These are phyloP conservation scores for Diaporthe caulivora DNA, from an alignment of 2,329 filamentous ascomycete genomes.

Conservation along the genomic window DNA sequence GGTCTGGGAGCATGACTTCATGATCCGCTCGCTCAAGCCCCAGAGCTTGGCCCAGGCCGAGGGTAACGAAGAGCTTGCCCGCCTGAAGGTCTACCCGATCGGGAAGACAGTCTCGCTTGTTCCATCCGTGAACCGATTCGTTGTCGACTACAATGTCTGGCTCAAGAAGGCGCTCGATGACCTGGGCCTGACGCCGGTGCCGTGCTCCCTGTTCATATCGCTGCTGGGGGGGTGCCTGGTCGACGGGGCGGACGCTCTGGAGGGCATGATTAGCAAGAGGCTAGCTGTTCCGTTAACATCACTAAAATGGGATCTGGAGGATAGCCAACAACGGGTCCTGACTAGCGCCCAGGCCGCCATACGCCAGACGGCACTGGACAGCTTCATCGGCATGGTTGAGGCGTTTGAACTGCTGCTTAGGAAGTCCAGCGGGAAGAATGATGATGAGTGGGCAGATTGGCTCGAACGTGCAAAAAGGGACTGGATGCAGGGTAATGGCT, in stretches of 20 bases:
- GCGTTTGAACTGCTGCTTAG: slow-evolving; percentile 72
- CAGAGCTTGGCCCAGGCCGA: slow-evolving; percentile 60
- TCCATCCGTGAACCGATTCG: slow-evolving; percentile 71
- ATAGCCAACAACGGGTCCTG: slow-evolving; percentile 30
- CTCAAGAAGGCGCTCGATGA: slow-evolving; percentile 68
- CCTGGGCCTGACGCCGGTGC: slow-evolving; percentile 65
- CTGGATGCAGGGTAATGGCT: slow-evolving; percentile 68
- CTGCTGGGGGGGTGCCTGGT: slow-evolving; percentile 56
- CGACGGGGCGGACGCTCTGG: slow-evolving; percentile 64
- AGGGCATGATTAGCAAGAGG: slow-evolving; percentile 65
- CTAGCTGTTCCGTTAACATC: slow-evolving; percentile 55
- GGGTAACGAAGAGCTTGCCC: slow-evolving; percentile 51
- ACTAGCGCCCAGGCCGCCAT: slow-evolving; percentile 44
- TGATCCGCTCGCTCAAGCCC: slow-evolving; percentile 69
- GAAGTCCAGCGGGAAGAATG: slow-evolving; percentile 70
- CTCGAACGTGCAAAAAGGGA: slow-evolving; percentile 72
- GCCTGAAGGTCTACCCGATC: slow-evolving; percentile 41
- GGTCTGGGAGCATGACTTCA: slow-evolving; percentile 73
- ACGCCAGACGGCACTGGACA: slow-evolving; percentile 44
- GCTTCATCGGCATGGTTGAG: slow-evolving; percentile 56
- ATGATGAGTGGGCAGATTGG: slow-evolving; percentile 75
- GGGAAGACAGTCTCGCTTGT: slow-evolving; percentile 69
- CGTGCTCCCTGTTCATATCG: slow-evolving; percentile 70
- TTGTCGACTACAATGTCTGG: slow-evolving; percentile 71
- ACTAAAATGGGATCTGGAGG: slow-evolving; percentile 39